phyloP scores from a whole-genome alignment of 805 yeast genomes.

The Yarrowia phangngaensis region DNA sequence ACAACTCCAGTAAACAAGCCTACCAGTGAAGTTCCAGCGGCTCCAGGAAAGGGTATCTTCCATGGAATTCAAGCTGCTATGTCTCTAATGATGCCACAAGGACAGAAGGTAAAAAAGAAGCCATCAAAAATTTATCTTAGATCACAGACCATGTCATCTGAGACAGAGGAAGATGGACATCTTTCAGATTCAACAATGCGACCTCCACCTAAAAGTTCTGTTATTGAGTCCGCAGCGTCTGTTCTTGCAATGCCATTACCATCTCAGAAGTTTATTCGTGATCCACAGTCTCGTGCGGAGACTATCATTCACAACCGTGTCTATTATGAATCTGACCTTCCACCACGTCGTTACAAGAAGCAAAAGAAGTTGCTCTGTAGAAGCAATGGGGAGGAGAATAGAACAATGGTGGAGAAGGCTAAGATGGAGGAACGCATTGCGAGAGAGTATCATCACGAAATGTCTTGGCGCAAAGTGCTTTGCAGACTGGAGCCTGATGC shows the following conservation, averaged over 20 bases:
- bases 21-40: background rate
- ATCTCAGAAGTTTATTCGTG: constrained; percentile 55
- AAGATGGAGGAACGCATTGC: constrained; percentile 76
- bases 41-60: constrained; percentile 11
- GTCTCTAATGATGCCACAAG: constrained; percentile 20
- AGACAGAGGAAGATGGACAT: constrained; percentile 6
- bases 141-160: constrained; percentile 9
- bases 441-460: constrained; percentile 74
- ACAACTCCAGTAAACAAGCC: too few relatives aligned
- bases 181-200: constrained; percentile 5
- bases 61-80: constrained; percentile 24
- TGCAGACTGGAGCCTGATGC: constrained; percentile 89
- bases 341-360: constrained; percentile 46
- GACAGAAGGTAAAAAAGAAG: constrained; percentile 6
- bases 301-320: constrained; percentile 78
- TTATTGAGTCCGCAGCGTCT: constrained; percentile 72
- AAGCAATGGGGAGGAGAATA: constrained; percentile 8
- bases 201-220: constrained; percentile 53
- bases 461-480: constrained; percentile 88
- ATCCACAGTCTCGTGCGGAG: constrained; percentile 62
- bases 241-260: constrained; percentile 81
- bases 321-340: constrained; percentile 63
- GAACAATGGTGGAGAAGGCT: constrained; percentile 37
- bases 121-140: constrained; percentile 15
- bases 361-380: constrained; percentile 24